phyloP scores from a whole-genome alignment of 345 rosid genomes.

The Dovyalis caffra region DNA sequence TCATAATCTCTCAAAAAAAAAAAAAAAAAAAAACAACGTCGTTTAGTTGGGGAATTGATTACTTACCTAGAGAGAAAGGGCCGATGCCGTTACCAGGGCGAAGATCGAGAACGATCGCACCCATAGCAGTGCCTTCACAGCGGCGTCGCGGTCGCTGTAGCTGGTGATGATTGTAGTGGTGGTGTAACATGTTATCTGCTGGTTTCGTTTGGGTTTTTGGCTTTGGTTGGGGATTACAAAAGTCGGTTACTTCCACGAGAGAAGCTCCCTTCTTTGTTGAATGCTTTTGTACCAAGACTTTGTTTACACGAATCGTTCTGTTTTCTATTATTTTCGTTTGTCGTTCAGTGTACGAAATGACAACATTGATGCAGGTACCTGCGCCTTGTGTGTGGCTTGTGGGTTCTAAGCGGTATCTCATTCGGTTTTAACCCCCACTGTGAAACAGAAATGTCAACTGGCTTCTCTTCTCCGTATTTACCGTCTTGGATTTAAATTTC shows the following conservation, averaged over 20 bases:
- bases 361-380: no score
- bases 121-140: constrained; percentile 98
- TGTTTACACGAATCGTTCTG: background rate
- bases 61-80: constrained; percentile 78
- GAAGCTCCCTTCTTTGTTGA: background rate
- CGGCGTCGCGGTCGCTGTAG: constrained; percentile 68
- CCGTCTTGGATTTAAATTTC: no score
- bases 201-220: background rate
- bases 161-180: constrained; percentile 17
- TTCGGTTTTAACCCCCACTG: no score
- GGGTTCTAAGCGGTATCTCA: no score
- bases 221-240: background rate
- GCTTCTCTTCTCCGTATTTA: no score
- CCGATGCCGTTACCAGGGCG: constrained; percentile 91
- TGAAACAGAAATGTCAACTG: no score
- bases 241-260: constrained; percentile 1
- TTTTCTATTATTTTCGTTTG: no score
- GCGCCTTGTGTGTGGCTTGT: no score
- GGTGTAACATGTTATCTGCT: constrained; percentile 6
- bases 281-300: background rate
- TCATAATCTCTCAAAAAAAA: background rate
- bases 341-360: no score
- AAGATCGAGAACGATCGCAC: constrained; percentile 91
- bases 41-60: background rate
- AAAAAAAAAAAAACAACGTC: no score